A percentile compares a stretch with the other conserved stretches of the same genome.
Evolutionary conservation across 176 grass and related monocot genomes (phyloP).

Genomic region (Tillandsia leiboldiana): DNA sequence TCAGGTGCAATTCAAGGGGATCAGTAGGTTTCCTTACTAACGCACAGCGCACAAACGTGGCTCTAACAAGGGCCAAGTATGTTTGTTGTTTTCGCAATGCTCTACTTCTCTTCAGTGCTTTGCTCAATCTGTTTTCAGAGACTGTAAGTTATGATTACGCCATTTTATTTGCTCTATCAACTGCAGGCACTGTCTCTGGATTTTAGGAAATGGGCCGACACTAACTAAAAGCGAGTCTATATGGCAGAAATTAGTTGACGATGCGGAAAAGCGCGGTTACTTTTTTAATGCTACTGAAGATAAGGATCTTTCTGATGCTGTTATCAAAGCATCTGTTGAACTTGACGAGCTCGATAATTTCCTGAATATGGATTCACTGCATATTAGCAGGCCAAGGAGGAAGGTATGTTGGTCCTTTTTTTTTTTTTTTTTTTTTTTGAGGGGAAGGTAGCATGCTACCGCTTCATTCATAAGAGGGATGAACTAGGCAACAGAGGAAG

Average conservation of each 20-base stretch:
- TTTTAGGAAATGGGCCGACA: constrained; percentile 50
- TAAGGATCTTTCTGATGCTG: not conserved
- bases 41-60: constrained; percentile 49
- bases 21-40: constrained; percentile 46
- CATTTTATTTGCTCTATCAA: not conserved
- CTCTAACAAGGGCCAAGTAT: constrained; percentile 54
- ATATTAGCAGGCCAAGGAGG: not conserved
- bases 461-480: too few relatives aligned
- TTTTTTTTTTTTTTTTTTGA: too few relatives aligned
- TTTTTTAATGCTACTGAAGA: constrained; percentile 25
- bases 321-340: not conserved
- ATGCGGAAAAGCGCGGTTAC: constrained; percentile 40
- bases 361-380: not conserved
- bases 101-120: not conserved
- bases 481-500: too few relatives aligned
- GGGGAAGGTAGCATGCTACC: too few relatives aligned
- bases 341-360: not conserved
- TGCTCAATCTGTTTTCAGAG: constrained; percentile 19
- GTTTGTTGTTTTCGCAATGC: not conserved
- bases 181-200: constrained; percentile 60
- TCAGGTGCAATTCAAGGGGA: constrained; percentile 41
- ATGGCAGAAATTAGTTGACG: constrained; percentile 43
- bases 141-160: too few relatives aligned
- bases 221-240: constrained; percentile 36
- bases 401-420: too few relatives aligned